Conservation (phyloP, 352 stramenopile genomes). For the Globisporangium yorkense region DNA sequence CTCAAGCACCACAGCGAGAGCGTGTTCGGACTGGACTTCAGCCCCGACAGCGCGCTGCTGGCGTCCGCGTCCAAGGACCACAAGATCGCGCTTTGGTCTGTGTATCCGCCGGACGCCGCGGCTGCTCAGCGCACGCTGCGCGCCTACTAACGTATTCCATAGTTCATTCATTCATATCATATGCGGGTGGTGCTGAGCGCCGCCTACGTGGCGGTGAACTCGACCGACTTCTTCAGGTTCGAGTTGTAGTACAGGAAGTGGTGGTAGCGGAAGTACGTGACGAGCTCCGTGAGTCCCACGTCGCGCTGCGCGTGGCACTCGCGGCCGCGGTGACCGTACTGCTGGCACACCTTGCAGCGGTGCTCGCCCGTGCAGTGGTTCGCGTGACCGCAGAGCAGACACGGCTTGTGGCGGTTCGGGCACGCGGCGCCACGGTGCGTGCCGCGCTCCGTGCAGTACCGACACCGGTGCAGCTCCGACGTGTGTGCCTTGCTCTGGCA, state of each 20-base stretch:
- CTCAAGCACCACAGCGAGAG: conserved; percentile 79
- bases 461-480: conserved; percentile 69
- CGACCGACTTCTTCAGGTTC: conserved; percentile 84
- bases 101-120: conserved; percentile 41
- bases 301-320: conserved; percentile 80
- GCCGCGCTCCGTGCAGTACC: conserved; percentile 77
- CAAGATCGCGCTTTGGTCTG: conserved; percentile 74
- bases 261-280: conserved; percentile 85
- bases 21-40: conserved; percentile 71
- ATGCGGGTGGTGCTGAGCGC: too few species aligned
- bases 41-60: conserved; percentile 46
- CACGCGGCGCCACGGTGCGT: conserved; percentile 68
- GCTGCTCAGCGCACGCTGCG: conserved; percentile 21
- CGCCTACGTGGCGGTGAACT: conserved; percentile 47
- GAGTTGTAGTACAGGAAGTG: conserved; percentile 88
- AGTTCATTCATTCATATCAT: not conserved
- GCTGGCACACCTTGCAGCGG: conserved; percentile 74
- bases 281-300: conserved; percentile 69
- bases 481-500: conserved; percentile 58
- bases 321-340: conserved; percentile 76
- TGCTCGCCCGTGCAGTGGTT: conserved; percentile 81
- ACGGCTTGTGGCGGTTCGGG: conserved; percentile 64
- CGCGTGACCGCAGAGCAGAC: conserved; percentile 59
- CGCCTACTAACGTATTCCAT: conserved; percentile 19
- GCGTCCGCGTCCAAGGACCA: conserved; percentile 74